Conservation (phyloP, 2,329 filamentous ascomycete genomes). For the Claviceps capensis region DNA sequence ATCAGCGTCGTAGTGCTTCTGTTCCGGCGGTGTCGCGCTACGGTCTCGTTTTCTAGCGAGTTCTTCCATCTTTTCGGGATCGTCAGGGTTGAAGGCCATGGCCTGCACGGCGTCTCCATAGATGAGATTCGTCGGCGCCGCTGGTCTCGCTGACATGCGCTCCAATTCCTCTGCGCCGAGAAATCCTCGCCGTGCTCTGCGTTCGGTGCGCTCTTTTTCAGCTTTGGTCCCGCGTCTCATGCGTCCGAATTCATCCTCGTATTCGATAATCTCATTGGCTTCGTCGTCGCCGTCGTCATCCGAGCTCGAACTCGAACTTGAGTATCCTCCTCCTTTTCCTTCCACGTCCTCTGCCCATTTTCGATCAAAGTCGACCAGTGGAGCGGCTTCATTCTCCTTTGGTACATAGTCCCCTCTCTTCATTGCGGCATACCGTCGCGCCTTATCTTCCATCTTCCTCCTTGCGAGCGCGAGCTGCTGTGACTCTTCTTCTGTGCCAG, state of each 20-base stretch:
- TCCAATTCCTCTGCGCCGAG: slow-evolving; percentile 49
- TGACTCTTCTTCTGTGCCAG: slow-evolving; percentile 48
- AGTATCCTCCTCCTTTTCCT: slow-evolving; percentile 46
- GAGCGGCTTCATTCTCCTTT: slow-evolving; percentile 48
- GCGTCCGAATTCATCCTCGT: slow-evolving; percentile 87
- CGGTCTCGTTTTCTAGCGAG: slow-evolving; percentile 67
- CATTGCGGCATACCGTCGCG: slow-evolving; percentile 74
- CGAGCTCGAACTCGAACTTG: slow-evolving; percentile 17
- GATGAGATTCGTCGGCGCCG: slow-evolving; percentile 58
- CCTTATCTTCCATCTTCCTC: slow-evolving; percentile 81
- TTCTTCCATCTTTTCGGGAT: slow-evolving; percentile 59
- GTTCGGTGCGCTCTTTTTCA: slow-evolving; percentile 51
- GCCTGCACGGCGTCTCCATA: slow-evolving; percentile 76
- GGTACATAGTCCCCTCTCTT: slow-evolving; percentile 76
- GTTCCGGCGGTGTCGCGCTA: slow-evolving; percentile 64
- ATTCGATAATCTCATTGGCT: slow-evolving; percentile 61
- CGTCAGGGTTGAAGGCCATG: slow-evolving; percentile 68
- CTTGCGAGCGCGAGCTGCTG: slow-evolving; percentile 57
- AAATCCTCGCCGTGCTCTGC: slow-evolving; percentile 34
- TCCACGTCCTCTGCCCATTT: slow-evolving; percentile 75
- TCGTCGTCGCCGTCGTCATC: slow-evolving; percentile 25
- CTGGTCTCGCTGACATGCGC: slow-evolving; percentile 53
- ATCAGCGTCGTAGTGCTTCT: slow-evolving; percentile 73
- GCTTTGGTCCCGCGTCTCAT: slow-evolving; percentile 57
- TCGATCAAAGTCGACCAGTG: slow-evolving; percentile 82